These are phyloP conservation scores for Paramecium primaurelia DNA, from an alignment of 73 alveolate genomes.

Conservation along the genomic window DNA sequence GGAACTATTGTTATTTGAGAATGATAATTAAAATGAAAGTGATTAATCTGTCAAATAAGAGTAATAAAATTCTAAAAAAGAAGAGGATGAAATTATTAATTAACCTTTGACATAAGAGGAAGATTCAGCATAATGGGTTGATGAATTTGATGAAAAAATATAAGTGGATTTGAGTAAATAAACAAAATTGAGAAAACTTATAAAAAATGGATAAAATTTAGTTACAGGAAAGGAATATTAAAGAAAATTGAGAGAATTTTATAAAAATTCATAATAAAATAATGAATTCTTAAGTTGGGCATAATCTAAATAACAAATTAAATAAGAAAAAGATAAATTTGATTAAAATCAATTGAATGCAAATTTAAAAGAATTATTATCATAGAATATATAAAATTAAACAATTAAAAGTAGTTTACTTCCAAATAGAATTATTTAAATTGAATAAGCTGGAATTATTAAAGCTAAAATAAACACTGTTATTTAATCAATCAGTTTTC, in stretches of 20 bases:
- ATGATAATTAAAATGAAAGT: neutral
- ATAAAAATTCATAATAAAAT: neutral
- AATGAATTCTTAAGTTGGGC: conserved; percentile 55
- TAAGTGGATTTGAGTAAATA: conserved; percentile 45
- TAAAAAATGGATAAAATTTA: conserved; percentile 36
- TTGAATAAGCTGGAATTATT: conserved; percentile 43
- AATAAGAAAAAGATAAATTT: neutral
- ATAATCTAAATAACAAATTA: neutral
- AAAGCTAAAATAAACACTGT: neutral
- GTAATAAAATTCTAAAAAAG: neutral
- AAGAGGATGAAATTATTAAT: neutral
- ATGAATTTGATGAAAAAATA: conserved; percentile 48
- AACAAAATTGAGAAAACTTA: conserved; percentile 56
- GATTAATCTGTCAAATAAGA: neutral
- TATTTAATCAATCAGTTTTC: neutral
- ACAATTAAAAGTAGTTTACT: neutral
- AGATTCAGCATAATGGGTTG: conserved; percentile 20
- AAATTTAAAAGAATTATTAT: conserved; percentile 23
- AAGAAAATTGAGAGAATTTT: conserved; percentile 41
- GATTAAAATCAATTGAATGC: neutral
- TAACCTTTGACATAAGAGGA: neutral
- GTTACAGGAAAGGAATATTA: conserved; percentile 56
- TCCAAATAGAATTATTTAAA: neutral
- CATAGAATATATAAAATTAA: conserved; percentile 24
- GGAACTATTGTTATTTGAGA: neutral